A percentile compares a stretch with the other conserved stretches of the same genome.
Evolutionary conservation across 305 asterid species (phyloP).

Genomic region (Plantago lanceolata): DNA sequence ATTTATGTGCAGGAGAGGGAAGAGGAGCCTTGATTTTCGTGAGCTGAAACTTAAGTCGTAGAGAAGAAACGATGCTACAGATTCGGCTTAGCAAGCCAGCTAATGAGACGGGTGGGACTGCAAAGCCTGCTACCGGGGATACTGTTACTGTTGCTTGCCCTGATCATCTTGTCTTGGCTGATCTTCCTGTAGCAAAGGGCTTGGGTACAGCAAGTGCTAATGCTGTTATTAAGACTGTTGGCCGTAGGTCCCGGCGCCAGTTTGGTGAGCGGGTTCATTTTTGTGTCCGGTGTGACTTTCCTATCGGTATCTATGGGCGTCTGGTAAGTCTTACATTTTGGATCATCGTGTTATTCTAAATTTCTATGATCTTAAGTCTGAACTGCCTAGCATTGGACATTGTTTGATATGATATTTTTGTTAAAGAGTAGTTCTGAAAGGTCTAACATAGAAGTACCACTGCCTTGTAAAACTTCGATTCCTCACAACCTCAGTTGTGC

Average conservation of each 20-base stretch:
- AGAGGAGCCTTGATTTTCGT: background rate
- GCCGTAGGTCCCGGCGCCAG: slow-evolving; percentile 87
- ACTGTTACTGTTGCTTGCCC: slow-evolving; percentile 83
- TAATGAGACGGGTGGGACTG: slow-evolving; percentile 50
- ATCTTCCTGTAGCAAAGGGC: slow-evolving; percentile 90
- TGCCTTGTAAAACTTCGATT: background rate
- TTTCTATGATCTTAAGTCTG: background rate
- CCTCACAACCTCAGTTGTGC: background rate
- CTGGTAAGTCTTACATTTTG: slow-evolving; percentile 39
- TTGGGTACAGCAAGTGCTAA: slow-evolving; percentile 53
- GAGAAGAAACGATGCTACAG: slow-evolving; percentile 64
- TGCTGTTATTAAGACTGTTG: slow-evolving; percentile 59
- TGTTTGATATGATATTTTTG: background rate
- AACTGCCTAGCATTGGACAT: background rate
- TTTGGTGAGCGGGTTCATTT: slow-evolving; percentile 90
- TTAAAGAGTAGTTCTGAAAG: background rate
- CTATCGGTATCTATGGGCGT: slow-evolving; percentile 81
- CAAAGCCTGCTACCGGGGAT: slow-evolving; percentile 50
- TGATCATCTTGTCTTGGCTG: slow-evolving; percentile 83
- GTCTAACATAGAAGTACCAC: background rate
- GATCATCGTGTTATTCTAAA: background rate
- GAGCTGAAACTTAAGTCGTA: no score
- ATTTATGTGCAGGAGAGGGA: background rate
- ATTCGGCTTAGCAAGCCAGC: slow-evolving; percentile 85
- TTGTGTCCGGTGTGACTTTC: slow-evolving; percentile 77